These are phyloP conservation scores for Macaranga tanarius DNA, from an alignment of 441 rosid species.

Conservation along the genomic window DNA sequence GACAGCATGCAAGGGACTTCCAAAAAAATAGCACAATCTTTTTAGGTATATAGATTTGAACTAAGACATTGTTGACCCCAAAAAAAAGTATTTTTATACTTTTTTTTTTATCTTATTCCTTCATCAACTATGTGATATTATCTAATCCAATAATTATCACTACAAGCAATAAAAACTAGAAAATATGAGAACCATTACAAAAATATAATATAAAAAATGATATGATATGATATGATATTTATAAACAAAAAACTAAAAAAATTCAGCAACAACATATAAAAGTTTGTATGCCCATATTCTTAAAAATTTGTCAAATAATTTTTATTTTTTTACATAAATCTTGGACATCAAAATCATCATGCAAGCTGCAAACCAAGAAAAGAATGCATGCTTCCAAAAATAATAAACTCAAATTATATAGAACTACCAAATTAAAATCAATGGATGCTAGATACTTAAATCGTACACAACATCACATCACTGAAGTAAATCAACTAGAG, in stretches of 20 bases:
- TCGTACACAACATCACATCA: slow-evolving; percentile 3
- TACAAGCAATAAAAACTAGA: slow-evolving; percentile 1
- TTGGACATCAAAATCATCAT: too few relatives aligned
- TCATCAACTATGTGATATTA: neutral
- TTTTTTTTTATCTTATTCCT: slow-evolving; percentile 7
- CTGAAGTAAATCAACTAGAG: neutral
- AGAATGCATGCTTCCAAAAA: neutral
- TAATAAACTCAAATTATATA: neutral
- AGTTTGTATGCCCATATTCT: neutral
- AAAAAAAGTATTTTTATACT: neutral
- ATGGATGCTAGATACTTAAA: neutral
- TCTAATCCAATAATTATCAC: neutral
- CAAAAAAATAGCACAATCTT: slow-evolving; percentile 18
- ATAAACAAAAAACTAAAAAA: neutral
- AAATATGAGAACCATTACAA: neutral
- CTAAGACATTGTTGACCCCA: neutral
- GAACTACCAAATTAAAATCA: neutral
- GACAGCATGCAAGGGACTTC: slow-evolving; percentile 25
- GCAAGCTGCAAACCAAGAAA: neutral
- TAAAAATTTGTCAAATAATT: too few relatives aligned
- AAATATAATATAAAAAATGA: neutral
- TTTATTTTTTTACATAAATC: too few relatives aligned
- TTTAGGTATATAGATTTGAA: slow-evolving; percentile 6
- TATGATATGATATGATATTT: too few relatives aligned
- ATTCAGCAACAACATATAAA: neutral